These are phyloP conservation scores for Croton setiger DNA, from an alignment of 441 rosid species.

Conservation along the genomic window DNA sequence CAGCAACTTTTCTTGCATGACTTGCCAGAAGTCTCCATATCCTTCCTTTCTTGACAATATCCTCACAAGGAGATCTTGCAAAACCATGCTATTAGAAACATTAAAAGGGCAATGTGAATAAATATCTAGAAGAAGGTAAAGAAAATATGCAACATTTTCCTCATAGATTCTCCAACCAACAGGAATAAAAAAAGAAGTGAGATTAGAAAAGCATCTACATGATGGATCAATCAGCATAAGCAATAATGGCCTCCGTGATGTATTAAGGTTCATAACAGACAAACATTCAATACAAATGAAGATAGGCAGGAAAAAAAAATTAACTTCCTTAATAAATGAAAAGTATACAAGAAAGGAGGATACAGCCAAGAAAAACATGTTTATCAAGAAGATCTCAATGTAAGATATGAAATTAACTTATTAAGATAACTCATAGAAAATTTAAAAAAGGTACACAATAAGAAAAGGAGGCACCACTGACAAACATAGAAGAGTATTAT, in stretches of 20 bases:
- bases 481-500: neutral
- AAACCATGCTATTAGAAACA: constrained; percentile 51
- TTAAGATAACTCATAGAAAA: neutral
- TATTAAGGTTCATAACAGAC: neutral
- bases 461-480: neutral
- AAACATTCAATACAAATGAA: neutral
- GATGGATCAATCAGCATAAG: neutral
- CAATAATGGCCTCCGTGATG: neutral
- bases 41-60: constrained; percentile 57
- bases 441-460: neutral
- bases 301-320: neutral
- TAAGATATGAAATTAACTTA: neutral
- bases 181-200: neutral
- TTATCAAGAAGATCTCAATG: neutral
- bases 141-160: neutral
- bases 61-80: constrained; percentile 72
- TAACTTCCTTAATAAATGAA: neutral
- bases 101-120: constrained; percentile 17
- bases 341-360: neutral
- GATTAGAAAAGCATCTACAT: neutral
- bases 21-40: constrained; percentile 59
- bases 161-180: constrained; percentile 3
- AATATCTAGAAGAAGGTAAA: constrained; percentile 13
- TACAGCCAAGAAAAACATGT: neutral
- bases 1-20: constrained; percentile 57